Percentiles rank a stretch among this genome's conserved stretches.
These are phyloP conservation scores for Phyllachora maydis DNA, from an alignment of 2,329 filamentous ascomycete species.

Conservation along the genomic window DNA sequence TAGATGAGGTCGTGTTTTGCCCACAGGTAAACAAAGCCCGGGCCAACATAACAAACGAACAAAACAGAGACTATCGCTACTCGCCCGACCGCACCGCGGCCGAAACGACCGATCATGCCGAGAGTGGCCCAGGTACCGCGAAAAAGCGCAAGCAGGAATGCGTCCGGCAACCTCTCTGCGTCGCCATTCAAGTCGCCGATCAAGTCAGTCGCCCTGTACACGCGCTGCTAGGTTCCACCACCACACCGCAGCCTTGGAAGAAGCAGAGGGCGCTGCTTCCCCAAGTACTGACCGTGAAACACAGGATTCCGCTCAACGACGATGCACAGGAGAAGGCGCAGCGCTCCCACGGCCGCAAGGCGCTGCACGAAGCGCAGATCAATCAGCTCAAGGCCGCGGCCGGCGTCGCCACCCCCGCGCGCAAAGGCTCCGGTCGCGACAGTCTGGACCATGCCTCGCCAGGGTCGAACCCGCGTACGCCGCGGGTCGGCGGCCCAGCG, in stretches of 20 bases:
- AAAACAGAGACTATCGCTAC: too few relatives aligned
- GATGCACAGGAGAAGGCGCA: constrained; percentile 82
- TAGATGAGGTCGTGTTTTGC: too few relatives aligned
- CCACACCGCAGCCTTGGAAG: too few relatives aligned
- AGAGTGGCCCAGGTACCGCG: constrained; percentile 34
- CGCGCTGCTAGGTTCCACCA: neutral
- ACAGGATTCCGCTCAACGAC: constrained; percentile 86
- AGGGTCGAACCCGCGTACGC: constrained; percentile 34
- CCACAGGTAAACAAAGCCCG: constrained; percentile 9
- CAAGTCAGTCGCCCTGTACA: constrained; percentile 21
- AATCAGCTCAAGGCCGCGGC: constrained; percentile 75
- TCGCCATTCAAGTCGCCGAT: constrained; percentile 36
- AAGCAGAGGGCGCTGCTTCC: too few relatives aligned
- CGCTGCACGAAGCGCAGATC: constrained; percentile 74
- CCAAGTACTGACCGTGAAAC: constrained; percentile 1
- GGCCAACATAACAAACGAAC: too few relatives aligned
- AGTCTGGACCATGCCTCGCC: constrained; percentile 35
- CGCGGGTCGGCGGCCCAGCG: constrained; percentile 16
- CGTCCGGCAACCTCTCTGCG: constrained; percentile 17
- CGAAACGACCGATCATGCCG: constrained; percentile 24
- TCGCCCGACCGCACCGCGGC: too few relatives aligned
- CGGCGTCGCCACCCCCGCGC: constrained; percentile 42
- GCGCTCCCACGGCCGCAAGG: constrained; percentile 71
- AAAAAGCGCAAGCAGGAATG: constrained; percentile 22
- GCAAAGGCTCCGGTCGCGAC: constrained; percentile 40